Base-by-base conservation (phyloP, 73 alveolate genomes). In the Paramecium sonneborni region DNA sequence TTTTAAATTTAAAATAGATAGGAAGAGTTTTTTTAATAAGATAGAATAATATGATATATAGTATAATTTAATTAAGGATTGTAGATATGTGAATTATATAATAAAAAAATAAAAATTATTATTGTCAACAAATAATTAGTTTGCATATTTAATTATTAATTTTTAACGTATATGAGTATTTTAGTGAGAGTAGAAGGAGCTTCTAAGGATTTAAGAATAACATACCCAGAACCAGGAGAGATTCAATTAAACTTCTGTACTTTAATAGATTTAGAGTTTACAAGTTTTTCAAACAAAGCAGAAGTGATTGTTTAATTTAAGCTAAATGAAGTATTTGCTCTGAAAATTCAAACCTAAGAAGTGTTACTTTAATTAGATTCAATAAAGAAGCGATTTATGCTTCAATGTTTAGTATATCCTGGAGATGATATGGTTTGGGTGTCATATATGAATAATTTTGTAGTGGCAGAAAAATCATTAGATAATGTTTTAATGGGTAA, bases 111-210 rank as follows among this genome's bases (percentile, higher is more conserved):
- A 52, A 52, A 52, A 52, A 52, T 14, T 12, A 6, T 4, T 21
- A n/a, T 52, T 52, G 30, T n/a, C 30, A 52, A 18, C 34, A 6
- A 52, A 4, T 52, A 52, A 52, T 52, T 35, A n/a, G 34, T 52
- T 52, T 18, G 30, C 68, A 52, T 52, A 2, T 3, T 52, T 52
- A 52, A 52, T 52, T 62, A 62, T 62, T 62, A 62, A 62, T 26
- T 62, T 62, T 62, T 62, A 62, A 62, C 84, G 84, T 62, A 32
- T 32, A 62, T 62, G 84, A 62, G 84, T 32, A 62, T 62, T 30
- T 62, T 9, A 62, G 38, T 62, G 84, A 62, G 84, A 62, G 84
- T 62, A 20, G 84, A 62, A 62, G 84, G 84, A n/a, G 21, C 84
- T 30, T 62, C 84, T 2, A 62, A 62, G 26, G 84, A 62, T 62